Evolutionary conservation across 177 flowering plant species (phyloP), one percentile per base, ranked within the genome.

Genomic region (Vitis hybrid): DNA sequence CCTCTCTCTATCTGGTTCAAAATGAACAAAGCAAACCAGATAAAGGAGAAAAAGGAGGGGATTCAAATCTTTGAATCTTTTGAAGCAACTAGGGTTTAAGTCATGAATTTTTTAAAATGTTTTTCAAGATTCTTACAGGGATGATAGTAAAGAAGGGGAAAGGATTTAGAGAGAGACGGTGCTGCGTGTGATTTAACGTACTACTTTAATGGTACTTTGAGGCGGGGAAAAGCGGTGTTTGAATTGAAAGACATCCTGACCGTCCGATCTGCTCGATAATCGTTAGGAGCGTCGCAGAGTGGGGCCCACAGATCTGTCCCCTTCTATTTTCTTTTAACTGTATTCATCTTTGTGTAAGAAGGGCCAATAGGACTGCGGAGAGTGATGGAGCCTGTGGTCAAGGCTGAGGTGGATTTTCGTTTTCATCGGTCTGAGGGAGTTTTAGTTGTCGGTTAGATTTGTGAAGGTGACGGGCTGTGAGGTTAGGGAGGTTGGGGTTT

Each of bases 231-330:
- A 51, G 54, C 57, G 53, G 21, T 51, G 65, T 84, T 84, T 84
- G 83, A 82, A 82, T 70, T 78, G 63, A 13, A 67, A 24, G 0
- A 2, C 67, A 80, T 84, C 85, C 46, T 63, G 72, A 60, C 87
- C 85, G 87, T 82, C 63, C 71, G 73, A 73, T 68, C 12, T 58
- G 30, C 75, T 71, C 67, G 67, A 79, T 67, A 74, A 67, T 71
- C 85, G 85, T 82, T 82, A 73, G 84, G 84, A 84, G 84, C 80
- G 85, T 74, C 48, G 69, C 57, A 11, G 24, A 0, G 74, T 58
- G 71, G 79, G 75, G 53, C 41, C 76, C 77, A 63, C 70, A 10
- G 2, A 46, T 58, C 10, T 17, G 8, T 27, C 30, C 30, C 30
- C 30, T 27, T 27, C 30, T 27, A 27, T 27, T 27, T 27, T 27